phyloP scores from a whole-genome alignment of 169 alveolate genomes.

The Ichthyophthirius multifiliis region DNA sequence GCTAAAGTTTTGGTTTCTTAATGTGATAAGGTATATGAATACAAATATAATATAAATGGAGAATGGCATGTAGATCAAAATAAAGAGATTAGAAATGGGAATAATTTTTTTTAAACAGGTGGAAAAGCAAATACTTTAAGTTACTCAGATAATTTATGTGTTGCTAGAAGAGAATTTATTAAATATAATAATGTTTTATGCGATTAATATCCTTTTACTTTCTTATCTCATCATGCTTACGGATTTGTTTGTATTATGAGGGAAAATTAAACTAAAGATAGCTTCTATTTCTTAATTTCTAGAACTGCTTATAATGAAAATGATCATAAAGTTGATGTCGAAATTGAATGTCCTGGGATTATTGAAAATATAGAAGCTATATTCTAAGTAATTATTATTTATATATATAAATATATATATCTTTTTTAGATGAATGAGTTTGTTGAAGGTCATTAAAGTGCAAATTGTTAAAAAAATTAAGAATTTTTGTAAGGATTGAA shows the following conservation, averaged over 20 bases:
- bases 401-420: not conserved
- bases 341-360: constrained; percentile 7
- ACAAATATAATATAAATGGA: constrained; percentile 85
- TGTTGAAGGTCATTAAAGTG: not conserved
- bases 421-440: not conserved
- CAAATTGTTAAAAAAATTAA: not conserved
- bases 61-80: constrained; percentile 70
- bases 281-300: not conserved
- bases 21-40: constrained; percentile 49
- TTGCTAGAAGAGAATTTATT: not conserved
- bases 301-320: not conserved
- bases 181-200: not conserved
- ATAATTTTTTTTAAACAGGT: constrained; percentile 1
- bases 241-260: not conserved
- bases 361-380: not conserved
- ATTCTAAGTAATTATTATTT: not conserved
- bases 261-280: not conserved
- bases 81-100: not conserved
- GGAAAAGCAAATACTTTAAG: not conserved
- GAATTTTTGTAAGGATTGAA: not conserved
- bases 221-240: not conserved
- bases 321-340: not conserved
- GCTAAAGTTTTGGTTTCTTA: constrained; percentile 38
- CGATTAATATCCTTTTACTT: not conserved
- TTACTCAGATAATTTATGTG: not conserved